Evolutionary conservation across 331 rosid genomes (phyloP), one percentile per base, ranked within the genome.

Genomic region (Saraca asoca): DNA sequence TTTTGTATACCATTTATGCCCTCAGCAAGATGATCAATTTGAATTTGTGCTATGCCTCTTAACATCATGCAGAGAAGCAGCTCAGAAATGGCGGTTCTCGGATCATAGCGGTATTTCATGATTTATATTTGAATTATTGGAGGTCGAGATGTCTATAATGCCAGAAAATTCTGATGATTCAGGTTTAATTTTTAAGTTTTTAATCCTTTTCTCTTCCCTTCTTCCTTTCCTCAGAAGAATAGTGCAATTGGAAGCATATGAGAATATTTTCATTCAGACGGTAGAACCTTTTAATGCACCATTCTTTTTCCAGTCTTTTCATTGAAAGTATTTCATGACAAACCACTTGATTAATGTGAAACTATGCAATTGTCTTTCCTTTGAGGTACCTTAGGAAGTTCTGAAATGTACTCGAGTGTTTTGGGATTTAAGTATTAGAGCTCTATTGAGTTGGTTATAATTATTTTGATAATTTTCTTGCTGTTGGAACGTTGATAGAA

Each of bases 111-210:
- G 29, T 11, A 55, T 69, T 74, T 81, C 56, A 64, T 57, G 61
- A 41, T 72, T 79, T 78, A 51, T 69, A 68, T 48, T 73, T 72
- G 76, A 78, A 62, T 44, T 20, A 76, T 80, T 75, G 74, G 74
- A 72, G 57, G 82, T 76, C 79, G 70, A 77, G 58, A 79, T 77
- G 82, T 79, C 91, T 66, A 12, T 76, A 46, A 80, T 48, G 16
- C 75, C 54, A 33, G 75, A 80, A 12, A 72, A 76, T 54, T 69
- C 79, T 64, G 84, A 76, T 17, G 69, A 59, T 70, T 43, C 86
- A 55, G 85, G 96, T 89, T 2, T 63, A 51, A 24, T 1, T 24
- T 24, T 24, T 3, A 24, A 48, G 37, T 12, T 58, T 51, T 50
- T 62, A 15, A 2, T 70, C 7, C 9, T 16, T 41, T 17, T 33